Evolutionary conservation across 805 yeast species (phyloP), one percentile per base, ranked within the genome.

Genomic region (Candida dendrica): DNA sequence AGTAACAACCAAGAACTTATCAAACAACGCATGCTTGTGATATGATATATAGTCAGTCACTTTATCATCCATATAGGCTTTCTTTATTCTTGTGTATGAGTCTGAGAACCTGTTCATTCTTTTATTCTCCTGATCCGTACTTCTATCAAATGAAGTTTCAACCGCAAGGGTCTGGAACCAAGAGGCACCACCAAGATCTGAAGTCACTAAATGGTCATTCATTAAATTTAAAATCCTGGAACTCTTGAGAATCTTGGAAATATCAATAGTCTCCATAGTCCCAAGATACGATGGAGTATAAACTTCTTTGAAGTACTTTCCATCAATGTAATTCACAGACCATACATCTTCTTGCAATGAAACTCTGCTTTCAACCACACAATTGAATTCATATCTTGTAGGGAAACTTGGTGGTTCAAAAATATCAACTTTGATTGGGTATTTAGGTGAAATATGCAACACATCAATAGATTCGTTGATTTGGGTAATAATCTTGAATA

Each of bases 281-380:
- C 78, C 75, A 40, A 77, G 61, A 11, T 70, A 71, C n/a, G 60
- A 53, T 2, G 78, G 45, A 5, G 74, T 66, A 31, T 60, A 55
- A 6, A 80, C 86, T n/a, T 61, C 60, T 42, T 68, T 65, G 60
- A 81, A 80, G 42, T 56, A 65, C 4, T 48, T 48, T 1, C 63
- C 55, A 17, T 60, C 56, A 1, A 79, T 54, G 10, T 64, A 65
- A 38, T 61, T 64, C 6, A 69, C 59, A 0, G 81, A 69, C 86
- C 87, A 81, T 26, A 71, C 76, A 42, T 69, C 72, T 37, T 74
- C 79, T 8, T 60, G 60, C 20, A 76, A 41, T 10, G 66, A 42
- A 2, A 61, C 52, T 20, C 79, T 47, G 36, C 60, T 55, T 0
- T 47, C 42, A 1, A 68, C 65, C 5, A 18, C 34, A 4, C 70